Evolutionary conservation across 148 eudicot species (phyloP), one percentile per base, ranked within the genome.

Genomic region (Vaccinium darrowii): DNA sequence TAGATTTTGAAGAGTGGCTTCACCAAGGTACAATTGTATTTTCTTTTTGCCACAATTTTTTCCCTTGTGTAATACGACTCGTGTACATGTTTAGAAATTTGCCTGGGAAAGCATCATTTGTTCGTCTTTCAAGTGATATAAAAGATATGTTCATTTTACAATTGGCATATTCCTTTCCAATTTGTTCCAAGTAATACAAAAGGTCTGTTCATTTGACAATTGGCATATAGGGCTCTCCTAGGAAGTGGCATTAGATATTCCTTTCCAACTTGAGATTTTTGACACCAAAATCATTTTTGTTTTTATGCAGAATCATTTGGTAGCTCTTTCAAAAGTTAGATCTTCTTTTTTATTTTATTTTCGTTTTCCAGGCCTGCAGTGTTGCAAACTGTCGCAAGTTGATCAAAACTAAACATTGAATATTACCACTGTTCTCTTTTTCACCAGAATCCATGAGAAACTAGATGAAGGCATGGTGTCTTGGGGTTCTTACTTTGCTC

Each of bases 181-280:
- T 30, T 30, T 30, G 33, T 30, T 30, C 33, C 33, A 1, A 30
- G 33, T 30, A 30, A 30, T 30, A 30, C 1, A 30, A 30, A 30
- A 30, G 33, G 33, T 30, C 33, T 30, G 33, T 49, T 58, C 75
- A 36, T 12, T 63, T 60, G 33, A 27, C 65, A 23, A 25, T 12
- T 27, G 36, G 33, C 33, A 30, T 30, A 30, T 1, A 30, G 33
- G 33, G 33, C n/a, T 65, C 13, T 65, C 49, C 8, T n/a, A 47
- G 58, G 52, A 23, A 47, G 10, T 49, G 47, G n/a, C 58, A 11
- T 19, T 50, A 12, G 12, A 69, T 30, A 65, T 49, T 50, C 19
- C 58, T 43, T 81, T 81, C 74, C 15, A 65, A 23, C 56, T 49
- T 81, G 56, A 51, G 80, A 50, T 77, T 30, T 75, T 49, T 77